Conservation (phyloP, 1,139 yeast genomes). For the Geotrichum klebahnii region DNA sequence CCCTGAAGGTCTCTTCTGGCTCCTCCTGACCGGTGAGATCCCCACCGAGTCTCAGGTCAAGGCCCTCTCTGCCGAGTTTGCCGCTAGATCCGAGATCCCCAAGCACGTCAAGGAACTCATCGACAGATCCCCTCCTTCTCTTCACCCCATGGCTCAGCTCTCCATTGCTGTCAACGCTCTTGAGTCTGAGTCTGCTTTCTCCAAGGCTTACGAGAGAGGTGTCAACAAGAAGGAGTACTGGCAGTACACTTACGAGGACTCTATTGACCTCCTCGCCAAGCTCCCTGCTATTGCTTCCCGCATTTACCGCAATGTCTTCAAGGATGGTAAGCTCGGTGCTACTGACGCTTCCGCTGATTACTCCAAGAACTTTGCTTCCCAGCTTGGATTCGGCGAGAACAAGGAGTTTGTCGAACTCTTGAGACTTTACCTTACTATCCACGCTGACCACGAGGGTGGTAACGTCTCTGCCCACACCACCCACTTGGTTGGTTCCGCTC, state of each 20-base stretch:
- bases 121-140: slow-evolving; percentile 75
- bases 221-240: slow-evolving; percentile 84
- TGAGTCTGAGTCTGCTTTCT: slow-evolving; percentile 85
- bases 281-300: slow-evolving; percentile 90
- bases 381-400: slow-evolving; percentile 73
- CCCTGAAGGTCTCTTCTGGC: slow-evolving; percentile 93
- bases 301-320: slow-evolving; percentile 86
- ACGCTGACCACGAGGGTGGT: slow-evolving; percentile 98
- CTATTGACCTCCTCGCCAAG: slow-evolving; percentile 82
- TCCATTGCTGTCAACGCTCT: slow-evolving; percentile 89
- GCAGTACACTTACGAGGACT: slow-evolving; percentile 90
- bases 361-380: slow-evolving; percentile 76
- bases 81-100: slow-evolving; percentile 77
- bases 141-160: slow-evolving; percentile 97
- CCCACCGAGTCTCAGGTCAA: slow-evolving; percentile 75
- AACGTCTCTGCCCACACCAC: slow-evolving; percentile 97
- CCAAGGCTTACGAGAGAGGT: slow-evolving; percentile 86
- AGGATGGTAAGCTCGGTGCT: slow-evolving; percentile 63
- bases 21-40: slow-evolving; percentile 82
- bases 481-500: slow-evolving; percentile 93
- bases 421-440: slow-evolving; percentile 90
- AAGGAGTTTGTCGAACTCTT: slow-evolving; percentile 80
- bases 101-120: slow-evolving; percentile 77
- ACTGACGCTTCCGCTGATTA: slow-evolving; percentile 77
- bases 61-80: slow-evolving; percentile 75